Base-by-base conservation (phyloP, 345 rosid genomes). In the Eucalyptus polybractea region DNA sequence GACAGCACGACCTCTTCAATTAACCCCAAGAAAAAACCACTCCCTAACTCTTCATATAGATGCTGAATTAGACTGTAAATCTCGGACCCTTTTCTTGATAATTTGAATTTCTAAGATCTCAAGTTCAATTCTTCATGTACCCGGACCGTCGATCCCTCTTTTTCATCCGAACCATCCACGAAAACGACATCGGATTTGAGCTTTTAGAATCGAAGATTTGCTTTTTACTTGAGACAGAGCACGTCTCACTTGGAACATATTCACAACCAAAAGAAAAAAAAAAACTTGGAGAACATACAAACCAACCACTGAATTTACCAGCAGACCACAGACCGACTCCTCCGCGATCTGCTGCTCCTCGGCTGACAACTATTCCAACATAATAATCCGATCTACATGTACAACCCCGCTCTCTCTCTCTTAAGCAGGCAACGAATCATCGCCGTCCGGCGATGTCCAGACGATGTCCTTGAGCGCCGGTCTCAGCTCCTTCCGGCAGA, bases 381-480 rank as follows among this genome's bases (percentile, higher is more conserved):
- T 37, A 44, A 40, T 37, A 76, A 76, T 22, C 47, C 29, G 47
- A 76, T 19, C 13, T 11, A 12, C 47, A 40, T 37, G 47, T 76
- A 76, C 83, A 40, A 2, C 47, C 85, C 69, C 33, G 33, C 69
- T 6, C 85, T 53, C 58, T 53, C 58, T 53, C 62, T 94, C 91
- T 94, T 86, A 91, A 95, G 54, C 93, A 87, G 6, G 95, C 83
- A 40, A 91, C 12, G 95, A 90, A 51, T 92, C 47, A 12, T 40
- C 85, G 27, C 85, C 85, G 15, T 5, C 47, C 15, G 85, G 85
- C 29, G 96, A 93, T 16, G 94, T 97, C 99, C 99, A 97, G 87
- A 97, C 92, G 37, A 97, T 97, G 93, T 97, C 99, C 88, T 96
- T 96, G 13, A 97, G 95, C 88, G 90, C 92, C 80, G 92, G 92